Evolutionary conservation across 164 flowering plant species (phyloP).

Genomic region (Stephania yunnanensis): DNA sequence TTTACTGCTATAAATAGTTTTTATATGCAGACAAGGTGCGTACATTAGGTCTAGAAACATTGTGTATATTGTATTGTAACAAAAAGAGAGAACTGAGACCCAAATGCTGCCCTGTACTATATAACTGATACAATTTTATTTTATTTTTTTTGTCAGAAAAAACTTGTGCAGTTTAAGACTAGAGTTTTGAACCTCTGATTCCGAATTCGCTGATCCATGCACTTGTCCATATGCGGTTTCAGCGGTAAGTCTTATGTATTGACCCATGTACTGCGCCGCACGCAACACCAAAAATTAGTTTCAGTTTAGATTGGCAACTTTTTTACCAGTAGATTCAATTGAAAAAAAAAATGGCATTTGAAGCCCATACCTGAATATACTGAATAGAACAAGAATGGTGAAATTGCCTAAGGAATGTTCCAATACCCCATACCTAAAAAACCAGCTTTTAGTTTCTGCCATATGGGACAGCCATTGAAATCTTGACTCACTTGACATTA

Average conservation of each 20-base stretch:
- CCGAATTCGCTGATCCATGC: slow-evolving; percentile 14
- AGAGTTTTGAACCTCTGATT: slow-evolving; percentile 18
- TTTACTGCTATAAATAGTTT: too few species aligned
- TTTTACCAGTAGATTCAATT: not conserved
- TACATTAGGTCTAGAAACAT: too few species aligned
- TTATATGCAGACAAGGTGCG: too few species aligned
- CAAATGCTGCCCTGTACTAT: too few species aligned
- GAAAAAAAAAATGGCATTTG: not conserved
- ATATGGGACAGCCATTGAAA: not conserved
- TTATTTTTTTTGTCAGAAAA: too few species aligned
- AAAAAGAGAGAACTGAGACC: too few species aligned
- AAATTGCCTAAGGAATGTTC: slow-evolving; percentile 26
- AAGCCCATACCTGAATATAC: slow-evolving; percentile 23
- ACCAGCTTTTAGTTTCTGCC: not conserved
- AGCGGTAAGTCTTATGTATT: slow-evolving; percentile 14
- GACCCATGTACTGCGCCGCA: slow-evolving; percentile 26
- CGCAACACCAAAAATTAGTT: not conserved
- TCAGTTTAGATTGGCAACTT: not conserved
- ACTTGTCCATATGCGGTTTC: slow-evolving; percentile 15
- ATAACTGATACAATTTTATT: too few species aligned
- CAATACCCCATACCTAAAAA: slow-evolving; percentile 23
- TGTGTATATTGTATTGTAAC: too few species aligned
- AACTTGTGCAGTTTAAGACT: not conserved
- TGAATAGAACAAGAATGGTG: slow-evolving; percentile 14
- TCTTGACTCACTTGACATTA: not conserved